phyloP scores from a whole-genome alignment of 441 rosid genomes.

The Populus trichocarpa region DNA sequence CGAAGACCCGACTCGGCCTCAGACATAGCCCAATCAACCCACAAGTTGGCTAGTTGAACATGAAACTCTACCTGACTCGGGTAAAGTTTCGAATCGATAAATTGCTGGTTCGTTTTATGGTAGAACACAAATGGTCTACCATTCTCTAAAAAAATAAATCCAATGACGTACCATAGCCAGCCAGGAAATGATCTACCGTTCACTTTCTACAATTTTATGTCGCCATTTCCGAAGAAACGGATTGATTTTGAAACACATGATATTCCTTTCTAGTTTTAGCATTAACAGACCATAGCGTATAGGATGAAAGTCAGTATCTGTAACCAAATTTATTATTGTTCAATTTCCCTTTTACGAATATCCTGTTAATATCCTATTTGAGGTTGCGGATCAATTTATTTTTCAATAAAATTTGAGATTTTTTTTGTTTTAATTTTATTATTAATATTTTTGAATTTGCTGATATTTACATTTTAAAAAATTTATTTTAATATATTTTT shows the following conservation, averaged over 20 bases:
- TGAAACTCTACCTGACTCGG: background rate
- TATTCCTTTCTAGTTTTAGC: background rate
- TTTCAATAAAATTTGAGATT: no score
- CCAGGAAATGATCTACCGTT: background rate
- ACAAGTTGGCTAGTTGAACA: background rate
- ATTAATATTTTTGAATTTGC: background rate
- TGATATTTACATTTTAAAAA: background rate
- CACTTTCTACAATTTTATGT: background rate
- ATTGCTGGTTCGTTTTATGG: background rate
- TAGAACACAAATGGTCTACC: background rate
- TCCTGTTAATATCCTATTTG: no score
- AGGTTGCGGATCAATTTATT: no score
- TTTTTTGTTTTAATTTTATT: no score
- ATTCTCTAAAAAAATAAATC: background rate
- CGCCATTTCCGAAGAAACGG: background rate
- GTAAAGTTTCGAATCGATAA: background rate
- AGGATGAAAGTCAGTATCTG: background rate
- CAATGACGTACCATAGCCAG: background rate
- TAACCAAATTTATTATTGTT: no score
- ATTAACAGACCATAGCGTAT: background rate
- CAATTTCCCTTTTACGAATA: no score
- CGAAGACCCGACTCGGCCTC: background rate
- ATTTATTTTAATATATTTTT: background rate
- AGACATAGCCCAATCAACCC: background rate
- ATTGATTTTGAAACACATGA: background rate